Base-by-base conservation (phyloP, 306 rosid species). In the Quercus suber region DNA sequence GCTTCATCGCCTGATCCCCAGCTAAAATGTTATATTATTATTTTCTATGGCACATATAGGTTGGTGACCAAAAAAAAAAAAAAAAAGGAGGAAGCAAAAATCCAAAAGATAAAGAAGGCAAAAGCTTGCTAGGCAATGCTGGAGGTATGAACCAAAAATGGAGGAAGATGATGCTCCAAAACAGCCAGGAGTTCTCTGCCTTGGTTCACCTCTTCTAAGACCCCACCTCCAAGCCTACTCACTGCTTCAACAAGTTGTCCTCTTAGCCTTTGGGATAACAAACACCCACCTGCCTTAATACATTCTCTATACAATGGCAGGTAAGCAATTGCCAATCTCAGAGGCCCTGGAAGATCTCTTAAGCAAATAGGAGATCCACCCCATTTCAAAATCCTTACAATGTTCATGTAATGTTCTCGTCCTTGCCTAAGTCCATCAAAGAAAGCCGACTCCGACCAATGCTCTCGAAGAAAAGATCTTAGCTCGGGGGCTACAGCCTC, bases 201-300 rank as follows among this genome's bases (percentile, higher is more conserved):
- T 53, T 88, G 84, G 72, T 85, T 80, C 78, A 82, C 88, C 75
- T 90, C 90, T 72, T 87, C 90, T 28, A 81, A 73, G 73, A 82
- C 83, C 70, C 89, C 80, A 70, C 88, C 87, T 13, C 90, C 96
- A 31, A 93, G 96, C 87, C 92, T 80, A 75, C 81, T 88, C 23
- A 86, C 89, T 8, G 97, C 97, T 86, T 91, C 97, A 27, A 93
- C 91, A 77, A 93, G 86, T 82, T 88, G 91, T 53, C 97, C 97
- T 84, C 97, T 88, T 43, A 89, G 84, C 82, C 90, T 87, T 80
- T 93, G 97, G 1, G 94, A 84, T 82, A 89, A 80, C 85, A 93
- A 88, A 79, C 89, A 80, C 71, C 97, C 97, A 17, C 92, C 89
- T 25, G 86, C 88, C 80, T 89, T 86, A 59, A 89, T 76, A 79